Evolutionary conservation across 1,139 yeast genomes (phyloP).

Genomic region (Sugiyamaella neomexicana): DNA sequence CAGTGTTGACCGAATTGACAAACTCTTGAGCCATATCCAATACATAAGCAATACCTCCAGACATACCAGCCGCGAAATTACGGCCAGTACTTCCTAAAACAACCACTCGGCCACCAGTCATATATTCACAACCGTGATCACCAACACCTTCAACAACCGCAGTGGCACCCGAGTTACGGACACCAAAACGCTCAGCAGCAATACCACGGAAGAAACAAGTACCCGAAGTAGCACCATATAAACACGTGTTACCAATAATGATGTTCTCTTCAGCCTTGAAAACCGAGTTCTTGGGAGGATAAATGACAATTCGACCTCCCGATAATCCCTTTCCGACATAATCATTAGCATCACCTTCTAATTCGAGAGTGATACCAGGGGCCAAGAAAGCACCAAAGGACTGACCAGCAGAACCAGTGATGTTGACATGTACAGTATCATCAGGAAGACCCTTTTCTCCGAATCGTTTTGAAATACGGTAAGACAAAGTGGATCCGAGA

Average conservation of each 20-base stretch:
- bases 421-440: slow-evolving; percentile 91
- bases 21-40: slow-evolving; percentile 95
- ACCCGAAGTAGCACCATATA: slow-evolving; percentile 98
- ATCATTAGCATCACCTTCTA: slow-evolving; percentile 97
- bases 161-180: slow-evolving; percentile 96
- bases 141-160: slow-evolving; percentile 98
- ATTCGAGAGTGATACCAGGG: slow-evolving; percentile 90
- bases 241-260: slow-evolving; percentile 94
- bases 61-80: slow-evolving; percentile 98
- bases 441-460: slow-evolving; percentile 95
- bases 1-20: slow-evolving; percentile 72
- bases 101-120: slow-evolving; percentile 98
- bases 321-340: slow-evolving; percentile 97
- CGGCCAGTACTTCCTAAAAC: slow-evolving; percentile 91
- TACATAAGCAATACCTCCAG: slow-evolving; percentile 98
- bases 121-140: slow-evolving; percentile 98
- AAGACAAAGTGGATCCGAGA: slow-evolving; percentile 89
- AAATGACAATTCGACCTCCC: slow-evolving; percentile 90
- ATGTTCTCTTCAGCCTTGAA: slow-evolving; percentile 96
- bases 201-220: slow-evolving; percentile 92
- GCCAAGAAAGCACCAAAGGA: slow-evolving; percentile 98
- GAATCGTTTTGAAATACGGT: slow-evolving; percentile 87
- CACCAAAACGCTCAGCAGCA: slow-evolving; percentile 98
- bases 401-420: slow-evolving; percentile 95
- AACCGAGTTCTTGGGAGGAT: slow-evolving; percentile 80